Conservation (phyloP, 257 asterid genomes). For the Salvia hispanica region DNA sequence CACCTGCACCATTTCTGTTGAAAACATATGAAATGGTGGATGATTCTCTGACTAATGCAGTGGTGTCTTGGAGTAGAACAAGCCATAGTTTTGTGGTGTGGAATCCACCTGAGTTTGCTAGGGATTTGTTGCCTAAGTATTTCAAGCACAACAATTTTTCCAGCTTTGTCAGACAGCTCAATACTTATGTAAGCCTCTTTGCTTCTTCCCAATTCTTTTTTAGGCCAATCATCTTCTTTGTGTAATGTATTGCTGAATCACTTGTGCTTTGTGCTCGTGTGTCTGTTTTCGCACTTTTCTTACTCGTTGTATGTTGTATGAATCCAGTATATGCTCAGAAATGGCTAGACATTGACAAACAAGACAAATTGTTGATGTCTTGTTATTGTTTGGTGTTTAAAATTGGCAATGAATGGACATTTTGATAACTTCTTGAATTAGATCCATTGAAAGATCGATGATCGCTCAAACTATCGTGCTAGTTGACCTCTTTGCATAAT, state of each 20-base stretch:
- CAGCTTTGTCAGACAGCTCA: constrained; percentile 90
- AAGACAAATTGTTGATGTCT: no score
- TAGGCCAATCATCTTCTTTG: constrained; percentile 3
- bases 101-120: constrained; percentile 87
- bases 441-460: no score
- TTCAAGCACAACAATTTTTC: constrained; percentile 94
- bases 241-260: neutral
- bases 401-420: no score
- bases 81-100: constrained; percentile 80
- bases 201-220: neutral
- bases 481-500: no score
- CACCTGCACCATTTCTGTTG: constrained; percentile 81
- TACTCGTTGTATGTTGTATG: no score
- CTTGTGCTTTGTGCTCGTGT: neutral
- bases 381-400: no score
- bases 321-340: no score
- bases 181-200: constrained; percentile 73
- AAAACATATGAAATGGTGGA: constrained; percentile 94
- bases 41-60: constrained; percentile 51
- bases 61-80: constrained; percentile 74
- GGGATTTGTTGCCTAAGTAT: constrained; percentile 82
- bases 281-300: no score
- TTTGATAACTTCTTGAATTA: no score
- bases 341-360: no score
- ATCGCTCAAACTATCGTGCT: no score